Evolutionary conservation across 2,329 filamentous ascomycete genomes (phyloP).

Genomic region (Phyllachora maydis): DNA sequence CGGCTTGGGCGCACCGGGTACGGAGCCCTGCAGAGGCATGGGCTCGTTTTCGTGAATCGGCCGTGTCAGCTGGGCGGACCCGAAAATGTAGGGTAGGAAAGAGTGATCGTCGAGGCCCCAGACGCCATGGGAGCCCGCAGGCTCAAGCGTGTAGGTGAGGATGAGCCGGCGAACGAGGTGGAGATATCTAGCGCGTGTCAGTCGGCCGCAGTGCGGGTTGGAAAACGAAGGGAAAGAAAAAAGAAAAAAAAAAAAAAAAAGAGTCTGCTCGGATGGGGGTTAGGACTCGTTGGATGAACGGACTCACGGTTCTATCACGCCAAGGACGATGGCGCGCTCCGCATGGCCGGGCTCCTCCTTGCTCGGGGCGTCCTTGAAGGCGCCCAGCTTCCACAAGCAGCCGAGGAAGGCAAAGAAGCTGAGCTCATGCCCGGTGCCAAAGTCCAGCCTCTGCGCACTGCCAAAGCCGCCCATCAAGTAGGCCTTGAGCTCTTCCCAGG

Average conservation of each 20-base stretch:
- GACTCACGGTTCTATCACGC: conserved; percentile 62
- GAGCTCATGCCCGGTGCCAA: conserved; percentile 88
- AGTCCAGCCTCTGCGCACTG: conserved; percentile 75
- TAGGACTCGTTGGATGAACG: too few relatives aligned
- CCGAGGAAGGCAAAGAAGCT: conserved; percentile 87
- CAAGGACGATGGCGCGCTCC: conserved; percentile 65
- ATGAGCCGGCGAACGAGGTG: conserved; percentile 65
- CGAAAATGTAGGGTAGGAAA: conserved; percentile 86
- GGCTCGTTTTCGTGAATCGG: conserved; percentile 42
- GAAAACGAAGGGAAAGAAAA: too few relatives aligned
- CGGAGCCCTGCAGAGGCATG: conserved; percentile 62
- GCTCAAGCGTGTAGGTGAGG: conserved; percentile 78
- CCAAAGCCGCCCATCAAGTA: conserved; percentile 81
- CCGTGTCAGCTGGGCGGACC: conserved; percentile 72
- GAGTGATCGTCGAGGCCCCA: conserved; percentile 98
- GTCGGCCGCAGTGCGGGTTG: too few relatives aligned
- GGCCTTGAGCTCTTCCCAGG: conserved; percentile 41
- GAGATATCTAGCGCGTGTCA: conserved; percentile 42
- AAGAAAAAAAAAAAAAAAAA: conserved; percentile 2
- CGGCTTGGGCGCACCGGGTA: conserved; percentile 50
- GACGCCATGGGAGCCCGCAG: conserved; percentile 87
- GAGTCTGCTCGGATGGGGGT: too few relatives aligned
- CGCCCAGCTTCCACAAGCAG: conserved; percentile 75
- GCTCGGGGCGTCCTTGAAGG: conserved; percentile 35
- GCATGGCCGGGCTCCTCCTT: conserved; percentile 21